Base-by-base conservation (phyloP, 345 rosid species). In the Eucalyptus virginea region DNA sequence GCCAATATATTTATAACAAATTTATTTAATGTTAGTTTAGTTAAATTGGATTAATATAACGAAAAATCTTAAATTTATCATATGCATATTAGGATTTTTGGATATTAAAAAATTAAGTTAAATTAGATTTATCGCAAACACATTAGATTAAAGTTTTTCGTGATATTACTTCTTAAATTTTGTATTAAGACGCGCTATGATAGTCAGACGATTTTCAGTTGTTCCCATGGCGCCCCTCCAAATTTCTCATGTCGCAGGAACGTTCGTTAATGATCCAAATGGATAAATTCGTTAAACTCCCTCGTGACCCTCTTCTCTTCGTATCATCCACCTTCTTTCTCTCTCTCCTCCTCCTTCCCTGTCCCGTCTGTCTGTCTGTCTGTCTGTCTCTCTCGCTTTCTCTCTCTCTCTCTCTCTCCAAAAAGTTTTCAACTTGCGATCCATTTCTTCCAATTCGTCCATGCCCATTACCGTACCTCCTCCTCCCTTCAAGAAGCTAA, bases 1-100 rank as follows among this genome's bases (percentile, higher is more conserved):
- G 54, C 4, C 4, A 6, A 8, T 6, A 17, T 50, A 50, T 50
- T 16, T 17, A 50, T 50, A 6, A 50, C 1, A 52, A 52, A 52
- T 52, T 7, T 52, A 7, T 0, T 0, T 3, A 18, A 0, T 3
- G 19, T 51, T 7, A 19, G 1, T 52, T 52, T 4, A 1, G 9
- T 19, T 52, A 52, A 52, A 52, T 19, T 52, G 0, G 2, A 52
- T 8, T 19, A 52, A 19, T 52, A 19, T 8, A 4, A 52, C 0
- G 1, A 52, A 52, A 8, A 52, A 19, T 0, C 10, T 52, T 52
- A 52, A 2, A 52, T 19, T 52, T 52, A 3, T 52, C 10, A 19
- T 8, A 19, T 19, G 24, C 2, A 52, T 52, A 52, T 52, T 52
- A 4, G 0, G 8, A 19, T 19, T 52, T 51, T 52, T 19, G 10